These are phyloP conservation scores for Hygrophila difformis DNA, from an alignment of 257 asterid genomes.

Conservation along the genomic window DNA sequence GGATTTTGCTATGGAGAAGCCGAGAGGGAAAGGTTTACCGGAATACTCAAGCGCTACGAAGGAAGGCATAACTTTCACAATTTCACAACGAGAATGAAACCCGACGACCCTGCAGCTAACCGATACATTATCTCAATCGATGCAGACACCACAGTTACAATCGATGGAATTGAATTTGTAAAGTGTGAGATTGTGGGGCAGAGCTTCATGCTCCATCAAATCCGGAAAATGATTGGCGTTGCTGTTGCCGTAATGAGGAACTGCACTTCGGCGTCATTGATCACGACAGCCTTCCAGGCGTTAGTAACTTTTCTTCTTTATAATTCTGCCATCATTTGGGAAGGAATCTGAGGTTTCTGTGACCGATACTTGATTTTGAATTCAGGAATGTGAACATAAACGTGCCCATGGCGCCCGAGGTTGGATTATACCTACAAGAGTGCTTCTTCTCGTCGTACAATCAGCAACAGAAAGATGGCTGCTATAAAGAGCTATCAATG, in stretches of 20 bases:
- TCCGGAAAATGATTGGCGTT: conserved; percentile 93
- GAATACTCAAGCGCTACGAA: conserved; percentile 59
- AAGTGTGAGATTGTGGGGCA: conserved; percentile 93
- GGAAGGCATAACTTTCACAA: conserved; percentile 95
- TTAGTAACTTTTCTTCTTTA: conserved; percentile 18
- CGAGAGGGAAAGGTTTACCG: conserved; percentile 70
- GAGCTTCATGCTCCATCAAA: conserved; percentile 99
- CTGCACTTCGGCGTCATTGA: conserved; percentile 52
- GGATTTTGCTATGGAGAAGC: conserved; percentile 53
- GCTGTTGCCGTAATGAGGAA: conserved; percentile 94
- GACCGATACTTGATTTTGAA: conserved; percentile 14
- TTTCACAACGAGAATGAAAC: conserved; percentile 83
- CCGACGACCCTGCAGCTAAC: conserved; percentile 86
- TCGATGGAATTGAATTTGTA: conserved; percentile 77
- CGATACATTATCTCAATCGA: conserved; percentile 63
- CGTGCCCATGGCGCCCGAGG: conserved; percentile 99
- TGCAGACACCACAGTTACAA: conserved; percentile 43
- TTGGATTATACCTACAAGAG: conserved; percentile 83
- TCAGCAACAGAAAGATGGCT: conserved; percentile 55
- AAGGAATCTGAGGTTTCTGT: background rate
- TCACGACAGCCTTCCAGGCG: conserved; percentile 61
- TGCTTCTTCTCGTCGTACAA: conserved; percentile 89
- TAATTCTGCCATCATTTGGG: background rate
- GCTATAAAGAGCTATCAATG: conserved; percentile 85
- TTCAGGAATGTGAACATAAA: conserved; percentile 62